phyloP scores from a whole-genome alignment of 1,284 basidiomycete genomes.

The Puccinia triticina region DNA sequence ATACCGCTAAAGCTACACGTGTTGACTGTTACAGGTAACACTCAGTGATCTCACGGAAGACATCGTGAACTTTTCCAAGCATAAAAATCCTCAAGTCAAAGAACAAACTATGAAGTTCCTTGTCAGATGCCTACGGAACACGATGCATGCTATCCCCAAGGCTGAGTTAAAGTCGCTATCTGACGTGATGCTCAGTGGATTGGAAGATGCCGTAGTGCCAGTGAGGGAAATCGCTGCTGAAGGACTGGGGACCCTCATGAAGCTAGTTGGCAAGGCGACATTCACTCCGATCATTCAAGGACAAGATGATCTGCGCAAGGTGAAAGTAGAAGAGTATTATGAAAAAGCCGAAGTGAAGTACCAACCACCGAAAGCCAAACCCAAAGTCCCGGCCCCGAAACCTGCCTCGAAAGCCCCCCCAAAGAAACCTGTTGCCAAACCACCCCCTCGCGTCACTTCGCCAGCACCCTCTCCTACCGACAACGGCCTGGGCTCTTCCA shows the following conservation, averaged over 20 bases:
- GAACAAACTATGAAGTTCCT: constrained; percentile 90
- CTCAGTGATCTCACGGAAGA: constrained; percentile 84
- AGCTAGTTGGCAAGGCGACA: constrained; percentile 92
- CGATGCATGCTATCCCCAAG: constrained; percentile 69
- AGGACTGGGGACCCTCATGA: constrained; percentile 89
- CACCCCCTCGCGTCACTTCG: constrained; percentile 13
- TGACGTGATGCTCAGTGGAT: constrained; percentile 73
- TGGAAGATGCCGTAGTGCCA: constrained; percentile 87
- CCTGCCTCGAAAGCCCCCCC: constrained; percentile 54
- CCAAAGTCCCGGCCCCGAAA: constrained; percentile 55
- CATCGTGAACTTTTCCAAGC: constrained; percentile 73
- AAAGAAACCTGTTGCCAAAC: constrained; percentile 36
- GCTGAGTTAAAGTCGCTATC: constrained; percentile 82
- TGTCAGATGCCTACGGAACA: constrained; percentile 73
- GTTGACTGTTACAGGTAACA: constrained; percentile 67
- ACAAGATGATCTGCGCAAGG: constrained; percentile 84
- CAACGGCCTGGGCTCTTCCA: constrained; percentile 16
- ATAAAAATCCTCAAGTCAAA: constrained; percentile 97
- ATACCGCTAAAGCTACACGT: constrained; percentile 52
- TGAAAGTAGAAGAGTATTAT: constrained; percentile 90
- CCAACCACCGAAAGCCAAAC: constrained; percentile 68
- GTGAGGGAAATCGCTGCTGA: constrained; percentile 86
- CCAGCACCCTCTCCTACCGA: constrained; percentile 13
- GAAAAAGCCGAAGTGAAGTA: constrained; percentile 85
- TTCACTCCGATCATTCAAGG: constrained; percentile 85